Conservation (phyloP, 2,329 filamentous ascomycete species). For the Aspergillus sp. region DNA sequence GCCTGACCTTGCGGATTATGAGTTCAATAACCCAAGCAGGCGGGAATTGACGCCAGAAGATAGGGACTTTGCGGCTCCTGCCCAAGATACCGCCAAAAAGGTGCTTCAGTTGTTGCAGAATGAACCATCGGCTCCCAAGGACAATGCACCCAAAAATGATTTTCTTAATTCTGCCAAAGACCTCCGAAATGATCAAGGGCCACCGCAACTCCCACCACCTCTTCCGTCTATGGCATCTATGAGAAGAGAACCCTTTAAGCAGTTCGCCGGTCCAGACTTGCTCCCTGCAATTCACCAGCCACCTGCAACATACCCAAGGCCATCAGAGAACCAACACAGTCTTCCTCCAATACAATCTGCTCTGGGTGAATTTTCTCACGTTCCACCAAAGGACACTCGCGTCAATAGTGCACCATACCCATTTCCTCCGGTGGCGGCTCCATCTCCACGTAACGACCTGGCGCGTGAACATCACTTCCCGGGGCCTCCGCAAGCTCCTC, state of each 20-base stretch:
- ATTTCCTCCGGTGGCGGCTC: conserved; percentile 15
- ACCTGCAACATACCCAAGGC: conserved; percentile 21
- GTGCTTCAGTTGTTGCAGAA: neutral
- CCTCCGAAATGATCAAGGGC: neutral
- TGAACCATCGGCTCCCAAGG: neutral
- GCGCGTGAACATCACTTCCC: conserved; percentile 24
- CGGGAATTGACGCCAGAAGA: conserved; percentile 36
- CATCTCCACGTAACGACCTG: conserved; percentile 21
- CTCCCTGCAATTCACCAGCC: conserved; percentile 16
- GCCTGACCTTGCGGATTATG: conserved; percentile 56
- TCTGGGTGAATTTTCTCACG: conserved; percentile 20
- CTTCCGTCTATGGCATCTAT: neutral
- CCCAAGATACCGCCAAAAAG: conserved; percentile 18
- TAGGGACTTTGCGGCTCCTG: conserved; percentile 3
- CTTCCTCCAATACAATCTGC: conserved; percentile 36
- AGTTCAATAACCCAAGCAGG: conserved; percentile 46
- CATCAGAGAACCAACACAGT: conserved; percentile 28
- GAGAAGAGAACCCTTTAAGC: neutral
- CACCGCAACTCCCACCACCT: neutral
- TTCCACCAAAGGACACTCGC: conserved; percentile 22
- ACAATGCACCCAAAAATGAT: conserved; percentile 1
- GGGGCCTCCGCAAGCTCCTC: conserved; percentile 21
- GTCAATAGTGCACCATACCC: conserved; percentile 16
- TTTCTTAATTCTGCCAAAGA: neutral
- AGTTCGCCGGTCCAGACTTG: neutral